A percentile compares a stretch with the other conserved stretches of the same genome.
Conservation (phyloP, 805 yeast genomes). For the Torulaspora microellipsoides region DNA sequence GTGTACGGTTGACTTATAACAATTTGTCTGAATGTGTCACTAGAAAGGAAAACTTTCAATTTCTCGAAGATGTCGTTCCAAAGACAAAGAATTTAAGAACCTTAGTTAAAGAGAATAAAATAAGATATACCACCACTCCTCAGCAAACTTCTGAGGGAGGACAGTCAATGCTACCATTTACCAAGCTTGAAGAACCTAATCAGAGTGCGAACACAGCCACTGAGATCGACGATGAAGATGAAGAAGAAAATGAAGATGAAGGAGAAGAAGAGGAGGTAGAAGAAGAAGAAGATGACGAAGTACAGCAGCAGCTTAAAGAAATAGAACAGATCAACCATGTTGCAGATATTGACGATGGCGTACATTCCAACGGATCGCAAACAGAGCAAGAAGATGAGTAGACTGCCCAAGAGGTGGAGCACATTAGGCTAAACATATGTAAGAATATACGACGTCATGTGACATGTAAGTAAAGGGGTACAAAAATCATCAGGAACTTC, state of each 20-base stretch:
- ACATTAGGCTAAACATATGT: too few species aligned
- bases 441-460: too few species aligned
- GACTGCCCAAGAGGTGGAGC: too few species aligned
- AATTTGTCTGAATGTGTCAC: slow-evolving; percentile 20
- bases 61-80: slow-evolving; percentile 25
- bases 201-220: background rate
- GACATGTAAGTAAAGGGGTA: too few species aligned
- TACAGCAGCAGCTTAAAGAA: slow-evolving; percentile 17
- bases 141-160: slow-evolving; percentile 7
- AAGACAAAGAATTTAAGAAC: slow-evolving; percentile 20
- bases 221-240: slow-evolving; percentile 9
- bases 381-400: slow-evolving; percentile 8
- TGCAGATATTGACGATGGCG: slow-evolving; percentile 16
- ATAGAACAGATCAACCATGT: slow-evolving; percentile 20
- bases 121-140: slow-evolving; percentile 21
- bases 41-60: slow-evolving; percentile 20
- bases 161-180: slow-evolving; percentile 17
- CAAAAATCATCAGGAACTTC: too few species aligned
- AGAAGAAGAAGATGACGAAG: slow-evolving; percentile 16
- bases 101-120: slow-evolving; percentile 21
- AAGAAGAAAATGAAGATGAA: slow-evolving; percentile 11
- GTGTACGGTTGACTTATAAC: slow-evolving; percentile 22
- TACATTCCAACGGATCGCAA: slow-evolving; percentile 5
- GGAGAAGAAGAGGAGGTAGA: slow-evolving; percentile 16
- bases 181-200: background rate